Evolutionary conservation across 495 filamentous ascomycete species (phyloP).

Genomic region (Glonium stellatum): DNA sequence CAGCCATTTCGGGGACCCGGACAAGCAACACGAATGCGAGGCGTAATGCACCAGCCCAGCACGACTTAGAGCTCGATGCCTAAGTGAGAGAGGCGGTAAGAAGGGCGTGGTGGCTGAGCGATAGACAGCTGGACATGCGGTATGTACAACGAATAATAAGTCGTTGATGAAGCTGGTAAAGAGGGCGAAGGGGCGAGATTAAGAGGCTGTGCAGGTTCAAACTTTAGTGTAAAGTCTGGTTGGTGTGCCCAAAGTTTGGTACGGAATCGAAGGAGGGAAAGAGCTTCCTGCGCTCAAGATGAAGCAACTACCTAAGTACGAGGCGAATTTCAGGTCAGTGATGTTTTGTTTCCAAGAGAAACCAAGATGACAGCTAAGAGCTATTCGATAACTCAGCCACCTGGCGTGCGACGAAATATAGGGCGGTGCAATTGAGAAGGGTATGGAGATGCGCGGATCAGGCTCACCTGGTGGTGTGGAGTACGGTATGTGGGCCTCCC

Average conservation of each 20-base stretch:
- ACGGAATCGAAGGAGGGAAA: neutral
- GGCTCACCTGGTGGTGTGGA: conserved; percentile 14
- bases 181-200: conserved; percentile 2
- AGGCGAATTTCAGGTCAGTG: neutral
- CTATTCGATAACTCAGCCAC: neutral
- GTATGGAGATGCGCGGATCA: conserved; percentile 3
- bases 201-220: conserved; percentile 19
- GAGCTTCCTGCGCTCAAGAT: neutral
- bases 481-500: neutral
- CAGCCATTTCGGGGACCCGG: conserved; percentile 20
- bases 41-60: conserved; percentile 15
- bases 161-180: neutral
- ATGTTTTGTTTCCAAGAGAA: neutral
- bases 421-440: conserved; percentile 1
- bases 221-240: neutral
- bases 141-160: conserved; percentile 20
- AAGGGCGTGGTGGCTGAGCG: conserved; percentile 19
- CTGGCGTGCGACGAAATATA: conserved; percentile 4
- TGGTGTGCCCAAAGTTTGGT: neutral
- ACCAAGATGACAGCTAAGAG: neutral
- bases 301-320: conserved; percentile 1
- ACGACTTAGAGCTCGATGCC: conserved; percentile 9
- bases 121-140: conserved; percentile 15
- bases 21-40: neutral
- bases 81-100: conserved; percentile 15